A percentile compares a stretch with the other conserved stretches of the same genome.
Conservation (phyloP, 2,329 filamentous ascomycete species). For the Dactylellina drechsleri region DNA sequence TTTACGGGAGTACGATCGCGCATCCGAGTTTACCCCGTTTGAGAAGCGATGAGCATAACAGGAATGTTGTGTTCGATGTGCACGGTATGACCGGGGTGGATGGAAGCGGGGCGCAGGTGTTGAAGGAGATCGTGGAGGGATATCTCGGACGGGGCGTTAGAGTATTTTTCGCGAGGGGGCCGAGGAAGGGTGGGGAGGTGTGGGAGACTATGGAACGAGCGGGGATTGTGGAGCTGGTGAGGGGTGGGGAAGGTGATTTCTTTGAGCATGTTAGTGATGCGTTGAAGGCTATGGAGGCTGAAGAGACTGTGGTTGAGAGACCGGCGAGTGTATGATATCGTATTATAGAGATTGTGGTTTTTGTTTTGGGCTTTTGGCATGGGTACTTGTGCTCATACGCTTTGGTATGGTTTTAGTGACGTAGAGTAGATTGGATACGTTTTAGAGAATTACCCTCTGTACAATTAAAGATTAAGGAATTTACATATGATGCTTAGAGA, state of each 20-base stretch:
- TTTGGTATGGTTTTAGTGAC: neutral
- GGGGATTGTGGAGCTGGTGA: conserved; percentile 85
- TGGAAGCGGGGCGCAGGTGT: conserved; percentile 89
- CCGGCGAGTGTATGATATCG: conserved; percentile 45
- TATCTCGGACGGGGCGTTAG: conserved; percentile 81
- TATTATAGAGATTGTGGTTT: neutral
- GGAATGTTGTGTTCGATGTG: conserved; percentile 95
- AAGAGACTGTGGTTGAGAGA: conserved; percentile 62
- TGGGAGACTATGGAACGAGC: conserved; percentile 78
- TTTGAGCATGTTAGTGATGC: conserved; percentile 86
- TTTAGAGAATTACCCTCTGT: neutral
- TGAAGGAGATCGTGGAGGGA: conserved; percentile 84
- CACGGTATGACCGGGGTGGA: conserved; percentile 97
- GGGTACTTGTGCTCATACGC: too few species aligned
- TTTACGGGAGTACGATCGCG: conserved; percentile 84
- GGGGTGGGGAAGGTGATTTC: conserved; percentile 77
- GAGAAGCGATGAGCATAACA: conserved; percentile 79
- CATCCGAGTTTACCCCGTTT: conserved; percentile 88
- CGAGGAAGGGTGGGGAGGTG: conserved; percentile 64
- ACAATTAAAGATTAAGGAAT: too few species aligned
- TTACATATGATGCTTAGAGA: too few species aligned
- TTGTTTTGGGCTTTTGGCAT: neutral
- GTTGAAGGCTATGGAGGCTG: conserved; percentile 79
- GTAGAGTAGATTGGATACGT: conserved; percentile 5
- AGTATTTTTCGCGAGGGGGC: conserved; percentile 68